Evolutionary conservation across 371 early-diverging fungal genomes (phyloP).

Genomic region (Chytridiales sp.): DNA sequence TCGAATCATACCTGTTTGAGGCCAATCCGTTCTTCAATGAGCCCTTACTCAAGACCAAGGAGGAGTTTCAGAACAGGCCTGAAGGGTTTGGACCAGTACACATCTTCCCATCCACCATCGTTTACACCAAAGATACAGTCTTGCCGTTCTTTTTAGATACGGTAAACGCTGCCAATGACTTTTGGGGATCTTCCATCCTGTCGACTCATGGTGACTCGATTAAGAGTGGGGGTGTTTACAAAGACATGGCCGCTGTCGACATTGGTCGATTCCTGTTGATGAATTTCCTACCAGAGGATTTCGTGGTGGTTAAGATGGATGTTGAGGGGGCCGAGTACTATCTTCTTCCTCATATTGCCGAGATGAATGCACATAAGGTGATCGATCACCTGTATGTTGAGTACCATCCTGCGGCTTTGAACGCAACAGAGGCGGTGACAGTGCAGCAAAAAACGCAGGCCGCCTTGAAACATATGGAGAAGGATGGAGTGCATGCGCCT

Average conservation of each 20-base stretch:
- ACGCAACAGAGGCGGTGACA: too few species aligned
- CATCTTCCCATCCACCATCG: conserved; percentile 10
- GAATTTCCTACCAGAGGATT: conserved; percentile 15
- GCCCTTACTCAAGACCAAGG: too few species aligned
- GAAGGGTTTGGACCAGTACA: too few species aligned
- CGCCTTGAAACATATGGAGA: too few species aligned
- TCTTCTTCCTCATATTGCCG: conserved; percentile 14
- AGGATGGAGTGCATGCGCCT: too few species aligned
- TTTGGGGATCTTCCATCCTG: conserved; percentile 3
- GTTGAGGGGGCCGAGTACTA: conserved; percentile 24
- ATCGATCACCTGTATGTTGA: conserved; percentile 20
- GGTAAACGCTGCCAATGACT: not conserved
- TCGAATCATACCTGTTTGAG: conserved; percentile 7
- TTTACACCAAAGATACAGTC: conserved; percentile 7
- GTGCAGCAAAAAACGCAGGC: too few species aligned
- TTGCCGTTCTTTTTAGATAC: conserved; percentile 5
- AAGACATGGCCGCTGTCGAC: conserved; percentile 9
- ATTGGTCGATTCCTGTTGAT: conserved; percentile 14
- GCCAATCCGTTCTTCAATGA: conserved; percentile 11
- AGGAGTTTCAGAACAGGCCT: too few species aligned
- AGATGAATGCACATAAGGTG: conserved; percentile 6
- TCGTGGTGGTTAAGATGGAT: conserved; percentile 29
- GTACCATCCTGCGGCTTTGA: too few species aligned
- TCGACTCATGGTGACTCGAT: conserved; percentile 4
- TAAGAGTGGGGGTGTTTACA: not conserved